Evolutionary conservation across 176 grass and related monocot species (phyloP).

Genomic region (Eleusine coracana): DNA sequence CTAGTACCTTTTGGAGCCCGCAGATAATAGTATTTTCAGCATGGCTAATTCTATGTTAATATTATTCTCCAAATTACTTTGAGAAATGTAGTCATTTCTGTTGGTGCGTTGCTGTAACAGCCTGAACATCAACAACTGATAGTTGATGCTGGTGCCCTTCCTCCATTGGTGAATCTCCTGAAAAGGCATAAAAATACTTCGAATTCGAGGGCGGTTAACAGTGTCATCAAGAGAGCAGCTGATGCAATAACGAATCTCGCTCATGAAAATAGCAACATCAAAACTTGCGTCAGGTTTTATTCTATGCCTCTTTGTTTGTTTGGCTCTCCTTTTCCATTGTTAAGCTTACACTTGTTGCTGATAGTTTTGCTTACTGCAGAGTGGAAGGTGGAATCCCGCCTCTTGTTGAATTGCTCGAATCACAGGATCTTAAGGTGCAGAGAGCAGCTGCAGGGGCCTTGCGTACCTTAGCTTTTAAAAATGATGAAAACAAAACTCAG

Average conservation of each 20-base stretch:
- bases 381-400: slow-evolving; percentile 98
- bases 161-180: slow-evolving; percentile 80
- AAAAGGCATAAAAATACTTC: slow-evolving; percentile 74
- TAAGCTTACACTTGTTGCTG: slow-evolving; percentile 40
- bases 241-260: slow-evolving; percentile 99
- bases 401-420: slow-evolving; percentile 94
- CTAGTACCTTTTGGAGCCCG: not conserved
- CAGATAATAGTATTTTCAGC: slow-evolving; percentile 23
- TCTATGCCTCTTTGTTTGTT: not conserved
- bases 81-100: slow-evolving; percentile 24
- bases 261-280: slow-evolving; percentile 99
- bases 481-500: slow-evolving; percentile 96
- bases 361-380: slow-evolving; percentile 54
- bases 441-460: slow-evolving; percentile 97
- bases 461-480: slow-evolving; percentile 97
- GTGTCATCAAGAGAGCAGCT: slow-evolving; percentile 95
- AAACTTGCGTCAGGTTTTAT: slow-evolving; percentile 88
- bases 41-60: not conserved
- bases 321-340: not conserved
- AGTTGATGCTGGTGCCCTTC: slow-evolving; percentile 96
- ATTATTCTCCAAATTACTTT: slow-evolving; percentile 17
- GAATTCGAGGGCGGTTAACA: slow-evolving; percentile 77
- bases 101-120: slow-evolving; percentile 53
- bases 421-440: slow-evolving; percentile 92
- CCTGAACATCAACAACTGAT: slow-evolving; percentile 99